Percentiles rank a stretch among this genome's conserved stretches.
phyloP scores from a whole-genome alignment of 2,329 filamentous ascomycete species.

The Clarireedia hainanense region DNA sequence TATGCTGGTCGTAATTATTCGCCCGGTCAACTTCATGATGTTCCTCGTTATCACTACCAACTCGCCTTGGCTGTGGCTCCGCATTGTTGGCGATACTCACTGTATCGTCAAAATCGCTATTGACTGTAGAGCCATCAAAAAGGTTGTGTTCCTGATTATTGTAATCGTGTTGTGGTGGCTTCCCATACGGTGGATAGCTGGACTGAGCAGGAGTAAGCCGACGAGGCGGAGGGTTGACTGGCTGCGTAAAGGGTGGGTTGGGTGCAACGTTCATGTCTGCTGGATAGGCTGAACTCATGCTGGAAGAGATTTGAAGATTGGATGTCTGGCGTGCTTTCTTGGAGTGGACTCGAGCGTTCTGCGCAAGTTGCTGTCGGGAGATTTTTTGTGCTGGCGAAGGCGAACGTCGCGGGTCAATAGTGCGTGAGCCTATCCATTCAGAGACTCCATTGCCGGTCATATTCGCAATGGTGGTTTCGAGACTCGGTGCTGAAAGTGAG shows the following conservation, averaged over 20 bases:
- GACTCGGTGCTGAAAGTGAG: too few relatives aligned
- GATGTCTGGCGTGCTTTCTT: background rate
- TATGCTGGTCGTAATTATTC: background rate
- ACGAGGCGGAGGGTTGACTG: background rate
- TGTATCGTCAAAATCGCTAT: slow-evolving; percentile 1
- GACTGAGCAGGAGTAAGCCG: background rate
- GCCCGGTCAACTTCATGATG: background rate
- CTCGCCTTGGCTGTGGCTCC: background rate
- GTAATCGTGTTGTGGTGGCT: background rate
- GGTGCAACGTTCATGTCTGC: background rate
- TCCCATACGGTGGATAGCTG: background rate
- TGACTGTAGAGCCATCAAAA: slow-evolving; percentile 3
- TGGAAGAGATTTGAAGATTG: background rate
- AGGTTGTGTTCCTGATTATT: background rate
- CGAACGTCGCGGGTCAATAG: background rate
- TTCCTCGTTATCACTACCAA: background rate
- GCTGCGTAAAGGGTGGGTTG: background rate
- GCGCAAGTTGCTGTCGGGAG: background rate
- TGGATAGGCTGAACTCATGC: background rate
- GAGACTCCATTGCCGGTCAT: background rate
- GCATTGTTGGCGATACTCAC: background rate
- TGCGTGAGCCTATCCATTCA: background rate
- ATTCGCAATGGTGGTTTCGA: background rate
- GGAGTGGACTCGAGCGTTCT: background rate
- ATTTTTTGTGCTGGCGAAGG: background rate